Evolutionary conservation across 1,284 basidiomycete species (phyloP), one percentile per base, ranked within the genome.

Genomic region (Cutaneotrichosporon curvatum): DNA sequence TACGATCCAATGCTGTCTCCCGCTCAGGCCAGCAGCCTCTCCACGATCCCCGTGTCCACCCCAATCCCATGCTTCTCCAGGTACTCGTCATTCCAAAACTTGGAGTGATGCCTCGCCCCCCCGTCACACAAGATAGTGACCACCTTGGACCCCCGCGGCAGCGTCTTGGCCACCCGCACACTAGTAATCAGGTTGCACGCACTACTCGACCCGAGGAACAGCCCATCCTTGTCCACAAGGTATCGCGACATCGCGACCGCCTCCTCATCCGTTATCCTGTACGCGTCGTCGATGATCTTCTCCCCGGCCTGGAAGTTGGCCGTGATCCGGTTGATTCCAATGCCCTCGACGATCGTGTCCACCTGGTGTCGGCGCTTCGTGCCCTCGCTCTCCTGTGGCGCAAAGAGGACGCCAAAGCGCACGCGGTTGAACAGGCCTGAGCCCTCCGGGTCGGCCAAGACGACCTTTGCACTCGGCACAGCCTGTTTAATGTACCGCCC

Each of bases 381-480:
- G 2, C 95, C 94, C 72, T 99, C 95, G 31, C 82, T 83, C 73
- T 98, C 95, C 57, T 82, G 88, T 4, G 74, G 74, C 61, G 91
- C 87, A 63, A 85, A 98, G 88, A 98, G 87, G 18, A 98, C 95
- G 7, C 90, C 92, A 57, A 83, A 79, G 70, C 86, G 88, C 47
- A 94, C 80, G 76, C 92, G 95, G 73, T 97, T 97, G 73, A 85
- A 96, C 45, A 98, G 73, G 0, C 95, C 94, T 54, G 87, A 92
- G 2, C 94, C 63, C 62, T 92, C 86, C 0, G 92, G 92, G 73
- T 99, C 94, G 2, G 88, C 81, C 28, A 97, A 76, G 4, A 85
- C 82, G 12, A 95, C 77, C n/a, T 79, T 64, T 40, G 89, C 63
- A 45, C 79, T 74, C 0, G 60, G 60, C 12, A 64, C 46, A 35